Evolutionary conservation across 1,139 yeast genomes (phyloP).

Genomic region (Zygotorulaspora mrakii): DNA sequence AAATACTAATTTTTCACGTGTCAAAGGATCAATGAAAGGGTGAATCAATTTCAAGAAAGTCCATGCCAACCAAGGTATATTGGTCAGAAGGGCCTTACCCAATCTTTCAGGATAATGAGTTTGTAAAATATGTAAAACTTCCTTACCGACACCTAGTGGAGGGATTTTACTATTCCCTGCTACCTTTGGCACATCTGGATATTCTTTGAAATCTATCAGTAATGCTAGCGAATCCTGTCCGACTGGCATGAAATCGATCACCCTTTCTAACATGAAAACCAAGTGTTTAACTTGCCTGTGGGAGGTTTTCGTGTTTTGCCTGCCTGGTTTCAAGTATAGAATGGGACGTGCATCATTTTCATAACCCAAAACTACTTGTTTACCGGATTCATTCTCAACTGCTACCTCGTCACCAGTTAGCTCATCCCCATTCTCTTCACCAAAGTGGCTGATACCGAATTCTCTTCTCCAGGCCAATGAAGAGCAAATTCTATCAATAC

Average conservation of each 20-base stretch:
- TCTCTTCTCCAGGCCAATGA: conserved; percentile 90
- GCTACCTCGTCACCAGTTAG: conserved; percentile 62
- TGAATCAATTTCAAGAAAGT: conserved; percentile 83
- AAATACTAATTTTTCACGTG: conserved; percentile 85
- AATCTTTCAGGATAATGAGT: conserved; percentile 95
- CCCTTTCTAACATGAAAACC: conserved; percentile 86
- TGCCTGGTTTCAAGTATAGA: conserved; percentile 81
- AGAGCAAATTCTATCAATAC: conserved; percentile 67
- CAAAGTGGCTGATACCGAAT: conserved; percentile 66
- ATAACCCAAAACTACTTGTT: conserved; percentile 81
- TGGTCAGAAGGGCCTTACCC: conserved; percentile 85
- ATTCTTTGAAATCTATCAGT: conserved; percentile 81
- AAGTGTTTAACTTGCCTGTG: conserved; percentile 88
- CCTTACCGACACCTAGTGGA: conserved; percentile 72
- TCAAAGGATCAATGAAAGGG: conserved; percentile 92
- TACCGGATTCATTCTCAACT: conserved; percentile 80
- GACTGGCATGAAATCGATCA: conserved; percentile 88
- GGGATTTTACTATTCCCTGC: conserved; percentile 65
- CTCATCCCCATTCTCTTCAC: conserved; percentile 44
- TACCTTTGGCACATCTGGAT: conserved; percentile 50
- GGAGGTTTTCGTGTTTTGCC: conserved; percentile 86
- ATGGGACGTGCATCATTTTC: conserved; percentile 90
- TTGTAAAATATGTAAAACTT: conserved; percentile 70
- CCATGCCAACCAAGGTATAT: conserved; percentile 91
- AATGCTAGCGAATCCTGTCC: conserved; percentile 92